Conservation (phyloP, 2,329 filamentous ascomycete genomes). For the Botryotinia calthae region DNA sequence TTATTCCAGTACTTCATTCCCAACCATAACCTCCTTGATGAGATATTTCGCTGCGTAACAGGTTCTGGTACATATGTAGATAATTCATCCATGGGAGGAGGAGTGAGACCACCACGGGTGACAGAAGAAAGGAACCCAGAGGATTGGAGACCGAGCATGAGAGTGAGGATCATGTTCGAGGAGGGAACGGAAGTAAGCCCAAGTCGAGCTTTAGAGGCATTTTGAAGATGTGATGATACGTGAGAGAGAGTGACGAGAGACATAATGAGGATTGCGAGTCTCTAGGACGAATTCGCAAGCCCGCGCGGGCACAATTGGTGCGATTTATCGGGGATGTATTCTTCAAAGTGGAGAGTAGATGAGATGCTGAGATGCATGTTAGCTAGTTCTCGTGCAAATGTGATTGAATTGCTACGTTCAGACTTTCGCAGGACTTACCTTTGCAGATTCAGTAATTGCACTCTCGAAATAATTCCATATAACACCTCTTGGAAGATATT, state of each 20-base stretch:
- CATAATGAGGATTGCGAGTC: conserved; percentile 46
- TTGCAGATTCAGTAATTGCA: not conserved
- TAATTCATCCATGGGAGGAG: conserved; percentile 50
- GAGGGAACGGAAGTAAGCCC: conserved; percentile 67
- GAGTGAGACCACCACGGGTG: conserved; percentile 59
- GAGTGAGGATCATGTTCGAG: conserved; percentile 62
- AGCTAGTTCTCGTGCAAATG: not conserved
- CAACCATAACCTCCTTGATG: conserved; percentile 64
- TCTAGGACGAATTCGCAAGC: conserved; percentile 22
- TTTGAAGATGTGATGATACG: conserved; percentile 72
- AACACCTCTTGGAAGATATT: not conserved
- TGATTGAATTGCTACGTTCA: not conserved
- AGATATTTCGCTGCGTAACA: conserved; percentile 58
- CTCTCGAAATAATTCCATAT: not conserved
- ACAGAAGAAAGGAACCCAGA: conserved; percentile 68
- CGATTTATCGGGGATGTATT: conserved; percentile 16
- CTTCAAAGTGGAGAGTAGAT: not conserved
- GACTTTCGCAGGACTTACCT: not conserved
- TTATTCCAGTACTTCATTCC: conserved; percentile 74
- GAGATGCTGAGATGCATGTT: not conserved
- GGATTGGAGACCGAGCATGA: conserved; percentile 64
- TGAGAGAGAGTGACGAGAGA: conserved; percentile 69
- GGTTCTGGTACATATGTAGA: conserved; percentile 49
- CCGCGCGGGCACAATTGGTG: conserved; percentile 31
- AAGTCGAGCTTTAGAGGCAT: conserved; percentile 67